Percentiles rank a stretch among this genome's conserved stretches.
These are phyloP conservation scores for Metarhizium guizhouense DNA, from an alignment of 2,329 filamentous ascomycete genomes.

Conservation along the genomic window DNA sequence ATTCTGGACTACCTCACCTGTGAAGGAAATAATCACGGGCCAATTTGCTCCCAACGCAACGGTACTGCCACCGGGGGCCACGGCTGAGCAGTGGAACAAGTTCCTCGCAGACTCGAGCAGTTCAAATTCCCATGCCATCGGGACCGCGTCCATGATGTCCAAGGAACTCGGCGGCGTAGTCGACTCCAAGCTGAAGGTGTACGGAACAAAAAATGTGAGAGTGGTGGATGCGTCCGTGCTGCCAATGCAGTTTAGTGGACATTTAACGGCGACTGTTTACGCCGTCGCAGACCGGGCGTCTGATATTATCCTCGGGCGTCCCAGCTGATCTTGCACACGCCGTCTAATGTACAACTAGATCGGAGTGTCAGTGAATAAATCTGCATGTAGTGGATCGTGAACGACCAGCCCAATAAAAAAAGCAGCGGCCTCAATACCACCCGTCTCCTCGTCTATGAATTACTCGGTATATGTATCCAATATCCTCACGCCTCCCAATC, in stretches of 20 bases:
- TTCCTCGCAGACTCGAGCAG: constrained; percentile 4
- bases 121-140: constrained; percentile 34
- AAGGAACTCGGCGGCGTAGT: constrained; percentile 40
- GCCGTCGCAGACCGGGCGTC: constrained; percentile 11
- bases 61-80: constrained; percentile 3
- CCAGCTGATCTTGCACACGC: background rate
- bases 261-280: constrained; percentile 10
- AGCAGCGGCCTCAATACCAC: background rate
- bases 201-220: constrained; percentile 16
- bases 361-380: background rate
- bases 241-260: constrained; percentile 11
- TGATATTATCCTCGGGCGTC: constrained; percentile 5
- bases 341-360: background rate
- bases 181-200: constrained; percentile 35
- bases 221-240: constrained; percentile 12
- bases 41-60: background rate
- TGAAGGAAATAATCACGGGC: background rate
- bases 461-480: no score
- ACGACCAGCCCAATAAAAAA: background rate
- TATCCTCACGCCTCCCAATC: constrained; percentile 21
- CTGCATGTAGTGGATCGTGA: background rate
- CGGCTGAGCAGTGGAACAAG: constrained; percentile 9
- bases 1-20: constrained; percentile 22
- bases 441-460: no score
- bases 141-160: constrained; percentile 42